Evolutionary conservation across 2,329 filamentous ascomycete genomes (phyloP).

Genomic region (Malbranchea cinnamomea): DNA sequence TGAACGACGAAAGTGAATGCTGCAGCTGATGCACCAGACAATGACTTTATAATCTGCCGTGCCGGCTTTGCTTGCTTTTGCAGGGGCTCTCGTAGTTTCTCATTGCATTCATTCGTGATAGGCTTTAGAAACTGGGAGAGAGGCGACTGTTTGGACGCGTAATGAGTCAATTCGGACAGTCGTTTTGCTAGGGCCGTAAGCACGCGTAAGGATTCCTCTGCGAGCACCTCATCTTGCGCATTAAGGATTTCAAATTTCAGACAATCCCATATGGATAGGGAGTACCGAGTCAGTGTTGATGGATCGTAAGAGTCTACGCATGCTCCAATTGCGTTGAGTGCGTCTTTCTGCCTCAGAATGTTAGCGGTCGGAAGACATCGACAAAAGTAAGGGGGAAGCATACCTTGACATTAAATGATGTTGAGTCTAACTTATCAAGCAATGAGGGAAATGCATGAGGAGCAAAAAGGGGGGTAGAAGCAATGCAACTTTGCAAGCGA

Average conservation of each 20-base stretch:
- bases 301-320: conserved; percentile 46
- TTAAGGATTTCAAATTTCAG: conserved; percentile 56
- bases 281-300: conserved; percentile 45
- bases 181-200: conserved; percentile 41
- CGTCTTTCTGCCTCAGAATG: conserved; percentile 39
- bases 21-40: conserved; percentile 39
- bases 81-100: conserved; percentile 52
- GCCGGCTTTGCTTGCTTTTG: conserved; percentile 53
- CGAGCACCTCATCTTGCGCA: conserved; percentile 50
- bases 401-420: conserved; percentile 52
- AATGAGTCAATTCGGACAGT: conserved; percentile 31
- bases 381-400: conserved; percentile 5
- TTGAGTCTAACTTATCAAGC: conserved; percentile 55
- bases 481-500: conserved; percentile 47
- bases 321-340: conserved; percentile 46
- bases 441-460: conserved; percentile 52
- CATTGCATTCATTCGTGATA: conserved; percentile 51
- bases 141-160: conserved; percentile 25
- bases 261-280: conserved; percentile 51
- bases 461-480: conserved; percentile 48
- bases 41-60: conserved; percentile 43
- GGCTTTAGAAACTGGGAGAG: conserved; percentile 42
- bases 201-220: conserved; percentile 41
- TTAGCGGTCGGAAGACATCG: conserved; percentile 10
- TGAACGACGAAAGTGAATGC: conserved; percentile 42